Percentiles rank a stretch among this genome's conserved stretches.
Conservation (phyloP, 805 yeast species). For the Lipomyces anomalus region DNA sequence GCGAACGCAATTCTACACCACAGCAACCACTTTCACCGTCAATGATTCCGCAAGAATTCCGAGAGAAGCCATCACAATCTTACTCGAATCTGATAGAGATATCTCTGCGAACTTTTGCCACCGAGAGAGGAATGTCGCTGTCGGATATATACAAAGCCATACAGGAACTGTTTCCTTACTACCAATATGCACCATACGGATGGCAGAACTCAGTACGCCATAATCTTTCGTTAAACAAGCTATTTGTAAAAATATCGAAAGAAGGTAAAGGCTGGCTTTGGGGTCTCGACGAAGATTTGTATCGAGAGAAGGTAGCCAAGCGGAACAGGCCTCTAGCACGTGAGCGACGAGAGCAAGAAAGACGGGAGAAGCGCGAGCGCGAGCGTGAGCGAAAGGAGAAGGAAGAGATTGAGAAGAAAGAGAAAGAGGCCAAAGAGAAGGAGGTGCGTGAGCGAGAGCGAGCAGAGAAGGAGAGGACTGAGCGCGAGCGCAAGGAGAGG, state of each 20-base stretch:
- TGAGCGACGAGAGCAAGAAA: slow-evolving; percentile 58
- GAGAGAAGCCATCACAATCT: slow-evolving; percentile 77
- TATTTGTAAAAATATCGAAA: slow-evolving; percentile 72
- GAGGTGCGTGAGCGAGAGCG: slow-evolving; percentile 27
- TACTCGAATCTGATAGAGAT: slow-evolving; percentile 76
- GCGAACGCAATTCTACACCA: slow-evolving; percentile 19
- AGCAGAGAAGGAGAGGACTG: slow-evolving; percentile 16
- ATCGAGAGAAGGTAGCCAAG: slow-evolving; percentile 72
- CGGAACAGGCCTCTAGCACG: slow-evolving; percentile 48
- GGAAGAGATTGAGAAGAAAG: slow-evolving; percentile 37
- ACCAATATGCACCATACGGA: slow-evolving; percentile 89
- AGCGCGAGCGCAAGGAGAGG: slow-evolving; percentile 19
- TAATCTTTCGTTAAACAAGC: slow-evolving; percentile 77
- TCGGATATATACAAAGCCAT: slow-evolving; percentile 84
- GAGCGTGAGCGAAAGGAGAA: slow-evolving; percentile 28
- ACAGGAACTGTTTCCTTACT: slow-evolving; percentile 83
- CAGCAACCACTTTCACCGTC: slow-evolving; percentile 23
- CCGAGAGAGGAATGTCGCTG: slow-evolving; percentile 68
- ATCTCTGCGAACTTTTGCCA: slow-evolving; percentile 63
- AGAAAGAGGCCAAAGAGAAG: slow-evolving; percentile 28
- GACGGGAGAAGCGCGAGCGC: slow-evolving; percentile 37
- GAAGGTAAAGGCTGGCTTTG: slow-evolving; percentile 95
- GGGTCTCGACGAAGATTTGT: slow-evolving; percentile 83
- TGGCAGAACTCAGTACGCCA: slow-evolving; percentile 96
- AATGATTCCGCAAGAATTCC: slow-evolving; percentile 82